Percentiles rank a stretch among this genome's conserved stretches.
Conservation (phyloP, 176 grass and related monocot species). For the Carex scoparia region DNA sequence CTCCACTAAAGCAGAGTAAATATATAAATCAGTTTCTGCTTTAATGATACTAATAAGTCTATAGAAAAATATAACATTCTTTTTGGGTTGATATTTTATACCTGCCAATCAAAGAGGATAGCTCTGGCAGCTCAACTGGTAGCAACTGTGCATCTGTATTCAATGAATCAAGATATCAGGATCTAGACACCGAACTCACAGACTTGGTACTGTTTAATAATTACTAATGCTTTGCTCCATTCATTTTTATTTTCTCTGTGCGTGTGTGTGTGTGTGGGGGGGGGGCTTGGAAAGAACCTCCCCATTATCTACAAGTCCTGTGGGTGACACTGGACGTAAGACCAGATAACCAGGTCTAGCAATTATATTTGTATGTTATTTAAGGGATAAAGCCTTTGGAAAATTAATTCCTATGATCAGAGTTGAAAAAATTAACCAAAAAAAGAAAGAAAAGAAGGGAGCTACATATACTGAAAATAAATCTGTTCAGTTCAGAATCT, state of each 20-base stretch:
- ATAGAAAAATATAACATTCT: neutral
- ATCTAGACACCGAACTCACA: neutral
- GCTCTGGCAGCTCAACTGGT: slow-evolving; percentile 87
- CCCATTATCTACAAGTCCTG: neutral
- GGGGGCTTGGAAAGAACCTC: too few relatives aligned
- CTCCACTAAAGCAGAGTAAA: slow-evolving; percentile 41
- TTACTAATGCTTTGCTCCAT: neutral
- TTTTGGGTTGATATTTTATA: slow-evolving; percentile 21
- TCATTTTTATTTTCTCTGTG: neutral
- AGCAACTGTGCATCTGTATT: slow-evolving; percentile 74
- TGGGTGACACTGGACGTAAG: neutral
- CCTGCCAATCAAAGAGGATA: slow-evolving; percentile 75
- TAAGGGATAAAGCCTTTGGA: neutral
- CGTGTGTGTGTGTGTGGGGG: neutral
- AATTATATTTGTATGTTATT: neutral
- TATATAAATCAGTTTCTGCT: slow-evolving; percentile 23
- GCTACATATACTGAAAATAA: neutral
- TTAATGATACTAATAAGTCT: neutral
- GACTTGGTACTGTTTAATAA: neutral
- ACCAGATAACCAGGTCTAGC: neutral
- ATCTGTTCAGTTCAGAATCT: neutral
- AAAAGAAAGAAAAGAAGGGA: neutral
- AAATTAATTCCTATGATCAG: neutral
- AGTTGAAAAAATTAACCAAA: neutral
- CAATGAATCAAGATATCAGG: slow-evolving; percentile 20